Conservation (phyloP, 208 protist species). For the Sergeia podlipaevii region DNA sequence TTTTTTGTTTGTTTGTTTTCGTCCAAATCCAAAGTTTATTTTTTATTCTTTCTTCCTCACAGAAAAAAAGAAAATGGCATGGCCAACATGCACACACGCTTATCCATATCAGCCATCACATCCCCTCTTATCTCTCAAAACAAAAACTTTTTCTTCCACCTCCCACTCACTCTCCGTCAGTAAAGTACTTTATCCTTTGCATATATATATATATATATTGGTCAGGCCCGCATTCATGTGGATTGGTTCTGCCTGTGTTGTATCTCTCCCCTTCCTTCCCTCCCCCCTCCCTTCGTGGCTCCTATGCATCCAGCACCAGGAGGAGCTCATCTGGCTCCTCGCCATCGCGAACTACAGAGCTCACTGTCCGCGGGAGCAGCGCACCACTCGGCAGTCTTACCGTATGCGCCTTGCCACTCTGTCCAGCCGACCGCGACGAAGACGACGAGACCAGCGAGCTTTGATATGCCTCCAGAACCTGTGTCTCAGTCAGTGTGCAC, state of each 20-base stretch:
- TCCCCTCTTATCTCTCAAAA: neutral
- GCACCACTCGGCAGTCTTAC: neutral
- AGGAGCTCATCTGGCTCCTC: conserved; percentile 77
- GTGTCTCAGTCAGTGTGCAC: conserved; percentile 19
- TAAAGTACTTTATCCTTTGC: too few relatives aligned
- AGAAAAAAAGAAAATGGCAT: conserved; percentile 18
- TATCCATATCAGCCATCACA: too few relatives aligned
- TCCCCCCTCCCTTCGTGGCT: neutral
- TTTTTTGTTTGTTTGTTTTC: neutral
- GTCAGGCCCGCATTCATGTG: too few relatives aligned
- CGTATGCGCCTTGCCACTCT: neutral
- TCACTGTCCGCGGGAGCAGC: conserved; percentile 22
- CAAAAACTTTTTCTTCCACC: too few relatives aligned
- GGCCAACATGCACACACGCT: too few relatives aligned
- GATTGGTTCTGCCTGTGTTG: too few relatives aligned
- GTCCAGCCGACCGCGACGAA: neutral
- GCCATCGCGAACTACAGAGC: conserved; percentile 45
- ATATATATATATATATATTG: too few relatives aligned
- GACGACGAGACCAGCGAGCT: neutral
- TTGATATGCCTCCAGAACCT: conserved; percentile 9
- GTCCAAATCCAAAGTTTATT: too few relatives aligned
- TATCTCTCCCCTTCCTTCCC: neutral
- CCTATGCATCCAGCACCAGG: conserved; percentile 23
- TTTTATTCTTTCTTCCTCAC: neutral
- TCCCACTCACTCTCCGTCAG: too few relatives aligned